A percentile compares a stretch with the other conserved stretches of the same genome.
Evolutionary conservation across 108 stramenopile species (phyloP).

Genomic region (Asterionellopsis glacialis): DNA sequence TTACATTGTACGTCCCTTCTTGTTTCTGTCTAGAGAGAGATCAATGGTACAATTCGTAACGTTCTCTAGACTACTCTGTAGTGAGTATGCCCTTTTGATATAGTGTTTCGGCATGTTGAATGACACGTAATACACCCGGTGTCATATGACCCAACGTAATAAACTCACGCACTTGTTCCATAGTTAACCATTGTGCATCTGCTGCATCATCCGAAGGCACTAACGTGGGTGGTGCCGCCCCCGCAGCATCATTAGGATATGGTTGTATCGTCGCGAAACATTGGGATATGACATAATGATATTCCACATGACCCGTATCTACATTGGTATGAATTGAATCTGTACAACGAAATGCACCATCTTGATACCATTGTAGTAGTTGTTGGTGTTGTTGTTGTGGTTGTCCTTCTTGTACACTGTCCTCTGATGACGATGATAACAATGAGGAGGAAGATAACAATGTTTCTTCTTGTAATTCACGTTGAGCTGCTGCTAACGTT

Average conservation of each 20-base stretch:
- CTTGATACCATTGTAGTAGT: constrained; percentile 33
- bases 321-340: constrained; percentile 25
- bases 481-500: constrained; percentile 40
- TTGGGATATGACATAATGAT: constrained; percentile 41
- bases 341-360: constrained; percentile 33
- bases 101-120: constrained; percentile 31
- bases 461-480: constrained; percentile 66
- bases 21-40: too few species aligned
- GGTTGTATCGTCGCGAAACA: constrained; percentile 14
- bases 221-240: constrained; percentile 6
- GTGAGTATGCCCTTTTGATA: too few species aligned
- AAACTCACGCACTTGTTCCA: constrained; percentile 14
- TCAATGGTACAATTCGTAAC: too few species aligned
- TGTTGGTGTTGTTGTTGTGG: too few species aligned
- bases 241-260: too few species aligned
- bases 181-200: constrained; percentile 38
- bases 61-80: too few species aligned
- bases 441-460: constrained; percentile 22
- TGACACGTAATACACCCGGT: constrained; percentile 17
- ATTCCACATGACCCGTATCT: neutral
- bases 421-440: too few species aligned
- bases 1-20: too few species aligned
- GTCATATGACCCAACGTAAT: neutral
- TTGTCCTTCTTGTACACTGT: neutral
- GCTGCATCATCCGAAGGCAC: constrained; percentile 37